These are phyloP conservation scores for Gryganskiella cystojenkinii DNA, from an alignment of 192 early-diverging fungal genomes.

Conservation along the genomic window DNA sequence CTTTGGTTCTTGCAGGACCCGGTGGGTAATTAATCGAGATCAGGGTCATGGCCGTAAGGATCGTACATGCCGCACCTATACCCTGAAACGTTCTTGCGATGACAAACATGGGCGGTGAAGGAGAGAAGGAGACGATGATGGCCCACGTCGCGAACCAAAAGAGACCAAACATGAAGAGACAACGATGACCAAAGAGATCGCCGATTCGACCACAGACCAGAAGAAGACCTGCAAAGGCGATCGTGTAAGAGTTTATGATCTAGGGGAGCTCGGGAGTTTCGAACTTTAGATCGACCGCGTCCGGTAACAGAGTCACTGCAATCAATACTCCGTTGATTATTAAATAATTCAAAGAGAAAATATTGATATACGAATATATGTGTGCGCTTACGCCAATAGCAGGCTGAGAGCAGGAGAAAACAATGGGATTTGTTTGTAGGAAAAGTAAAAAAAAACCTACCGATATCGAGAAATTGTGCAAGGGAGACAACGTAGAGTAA, in stretches of 20 bases:
- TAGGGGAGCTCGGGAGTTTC: constrained; percentile 13
- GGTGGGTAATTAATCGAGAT: constrained; percentile 33
- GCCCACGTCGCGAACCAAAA: constrained; percentile 34
- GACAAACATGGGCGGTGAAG: constrained; percentile 36
- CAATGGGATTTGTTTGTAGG: no score
- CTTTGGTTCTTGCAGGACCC: constrained; percentile 37
- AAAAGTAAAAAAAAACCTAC: not conserved
- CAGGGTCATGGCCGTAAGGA: constrained; percentile 45
- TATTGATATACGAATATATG: no score
- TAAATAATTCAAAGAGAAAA: not conserved
- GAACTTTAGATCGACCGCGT: constrained; percentile 26
- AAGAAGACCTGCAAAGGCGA: constrained; percentile 50
- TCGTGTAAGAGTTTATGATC: constrained; percentile 49
- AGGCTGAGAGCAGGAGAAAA: no score
- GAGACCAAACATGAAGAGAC: constrained; percentile 44
- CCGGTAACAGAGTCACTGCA: constrained; percentile 23
- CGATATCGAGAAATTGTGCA: constrained; percentile 21
- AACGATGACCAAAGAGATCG: constrained; percentile 51
- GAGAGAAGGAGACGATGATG: constrained; percentile 35
- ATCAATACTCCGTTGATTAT: constrained; percentile 32
- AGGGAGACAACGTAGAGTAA: constrained; percentile 17
- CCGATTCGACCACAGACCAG: constrained; percentile 43
- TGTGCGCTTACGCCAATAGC: no score
- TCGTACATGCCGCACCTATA: constrained; percentile 44
- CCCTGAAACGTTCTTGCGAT: constrained; percentile 47